phyloP scores from a whole-genome alignment of 257 asterid species.

The Lantana camara region DNA sequence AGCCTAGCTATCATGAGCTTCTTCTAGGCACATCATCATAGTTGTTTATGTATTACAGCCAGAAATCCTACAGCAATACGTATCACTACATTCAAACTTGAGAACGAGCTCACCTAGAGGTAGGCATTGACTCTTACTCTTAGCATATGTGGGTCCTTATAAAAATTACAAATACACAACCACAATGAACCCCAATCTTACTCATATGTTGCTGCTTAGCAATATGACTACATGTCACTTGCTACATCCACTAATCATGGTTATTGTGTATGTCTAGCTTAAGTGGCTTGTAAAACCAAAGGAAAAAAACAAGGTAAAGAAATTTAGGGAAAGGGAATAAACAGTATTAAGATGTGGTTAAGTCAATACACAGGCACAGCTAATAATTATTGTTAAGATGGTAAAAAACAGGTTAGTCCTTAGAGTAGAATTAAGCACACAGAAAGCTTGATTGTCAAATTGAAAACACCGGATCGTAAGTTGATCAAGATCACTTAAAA shows the following conservation, averaged over 20 bases:
- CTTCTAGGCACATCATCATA: not conserved
- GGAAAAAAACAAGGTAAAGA: not conserved
- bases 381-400: not conserved
- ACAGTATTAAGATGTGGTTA: not conserved
- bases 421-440: not conserved
- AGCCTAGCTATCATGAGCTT: not conserved
- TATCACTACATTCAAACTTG: constrained; percentile 8
- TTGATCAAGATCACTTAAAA: not conserved
- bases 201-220: too few species aligned
- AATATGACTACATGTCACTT: too few species aligned
- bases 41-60: constrained; percentile 1
- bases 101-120: constrained; percentile 5
- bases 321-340: constrained; percentile 11
- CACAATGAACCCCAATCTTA: too few species aligned
- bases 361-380: not conserved
- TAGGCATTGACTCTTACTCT: too few species aligned
- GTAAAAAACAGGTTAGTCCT: not conserved
- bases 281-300: constrained; percentile 5
- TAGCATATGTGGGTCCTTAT: not conserved
- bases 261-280: not conserved
- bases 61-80: not conserved
- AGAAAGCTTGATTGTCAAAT: not conserved
- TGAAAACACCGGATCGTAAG: not conserved
- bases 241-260: not conserved
- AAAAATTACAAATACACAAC: not conserved